These are phyloP conservation scores for Rhodotorula diobovata DNA, from an alignment of 768 basidiomycete genomes.

Conservation along the genomic window DNA sequence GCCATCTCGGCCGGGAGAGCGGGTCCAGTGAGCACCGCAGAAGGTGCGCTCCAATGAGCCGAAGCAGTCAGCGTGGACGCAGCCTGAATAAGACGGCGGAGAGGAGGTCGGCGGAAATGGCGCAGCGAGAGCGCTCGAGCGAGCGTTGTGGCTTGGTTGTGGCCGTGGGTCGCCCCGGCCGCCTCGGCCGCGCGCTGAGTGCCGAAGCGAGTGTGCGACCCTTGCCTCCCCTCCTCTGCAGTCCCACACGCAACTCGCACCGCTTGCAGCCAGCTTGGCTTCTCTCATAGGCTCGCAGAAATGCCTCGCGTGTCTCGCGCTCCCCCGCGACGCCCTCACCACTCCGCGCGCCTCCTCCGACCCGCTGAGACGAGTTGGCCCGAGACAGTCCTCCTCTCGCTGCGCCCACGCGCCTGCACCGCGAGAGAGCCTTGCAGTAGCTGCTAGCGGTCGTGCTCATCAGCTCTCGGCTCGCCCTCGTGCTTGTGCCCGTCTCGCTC, in stretches of 20 bases:
- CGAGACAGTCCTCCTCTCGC: too few species aligned
- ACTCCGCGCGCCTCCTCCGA: background rate
- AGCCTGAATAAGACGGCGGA: too few species aligned
- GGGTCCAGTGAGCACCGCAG: background rate
- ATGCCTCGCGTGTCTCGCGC: background rate
- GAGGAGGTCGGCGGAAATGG: background rate
- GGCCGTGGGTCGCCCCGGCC: too few species aligned
- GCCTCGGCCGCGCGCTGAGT: too few species aligned
- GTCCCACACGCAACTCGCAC: background rate
- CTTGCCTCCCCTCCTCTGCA: background rate
- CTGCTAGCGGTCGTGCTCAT: too few species aligned
- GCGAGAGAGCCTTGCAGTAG: too few species aligned
- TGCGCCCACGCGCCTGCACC: too few species aligned
- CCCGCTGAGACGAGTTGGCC: background rate
- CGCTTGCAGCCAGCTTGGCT: fast-evolving
- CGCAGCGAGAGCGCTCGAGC: background rate
- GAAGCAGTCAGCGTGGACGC: background rate
- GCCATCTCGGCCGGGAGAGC: background rate
- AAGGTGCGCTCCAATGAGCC: too few species aligned
- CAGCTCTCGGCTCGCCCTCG: too few species aligned
- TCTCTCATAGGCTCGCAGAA: background rate
- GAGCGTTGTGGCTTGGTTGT: too few species aligned
- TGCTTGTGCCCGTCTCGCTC: too few species aligned
- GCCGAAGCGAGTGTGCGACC: too few species aligned
- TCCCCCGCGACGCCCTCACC: background rate